These are phyloP conservation scores for Exserohilum turcica DNA, from an alignment of 2,329 filamentous ascomycete species.

Conservation along the genomic window DNA sequence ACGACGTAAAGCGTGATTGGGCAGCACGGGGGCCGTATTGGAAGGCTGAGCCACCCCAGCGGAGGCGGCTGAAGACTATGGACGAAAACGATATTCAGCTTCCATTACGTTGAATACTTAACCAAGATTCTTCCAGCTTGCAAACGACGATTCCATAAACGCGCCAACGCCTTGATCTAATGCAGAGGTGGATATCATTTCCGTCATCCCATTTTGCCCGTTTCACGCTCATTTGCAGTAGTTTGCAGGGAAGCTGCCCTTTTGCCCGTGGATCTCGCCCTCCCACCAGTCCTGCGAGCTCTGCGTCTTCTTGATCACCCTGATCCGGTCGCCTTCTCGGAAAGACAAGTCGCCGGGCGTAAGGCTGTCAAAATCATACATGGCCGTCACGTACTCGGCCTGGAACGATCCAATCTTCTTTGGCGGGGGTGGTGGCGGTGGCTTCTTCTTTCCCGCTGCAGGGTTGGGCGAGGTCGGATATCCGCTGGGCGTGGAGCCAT, in stretches of 20 bases:
- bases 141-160: neutral
- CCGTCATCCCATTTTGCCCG: neutral
- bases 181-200: slow-evolving; percentile 32
- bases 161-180: slow-evolving; percentile 24
- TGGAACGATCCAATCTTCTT: slow-evolving; percentile 61
- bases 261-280: slow-evolving; percentile 71
- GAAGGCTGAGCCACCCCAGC: neutral
- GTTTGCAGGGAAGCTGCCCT: slow-evolving; percentile 81
- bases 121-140: neutral
- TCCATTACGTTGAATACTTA: neutral
- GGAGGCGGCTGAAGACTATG: neutral
- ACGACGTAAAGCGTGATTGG: slow-evolving; percentile 4
- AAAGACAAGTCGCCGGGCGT: slow-evolving; percentile 73
- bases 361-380: slow-evolving; percentile 76
- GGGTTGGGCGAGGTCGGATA: slow-evolving; percentile 49
- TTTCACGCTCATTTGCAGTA: slow-evolving; percentile 63
- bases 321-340: slow-evolving; percentile 76
- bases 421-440: slow-evolving; percentile 71
- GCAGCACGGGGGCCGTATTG: neutral
- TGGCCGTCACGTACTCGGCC: slow-evolving; percentile 68
- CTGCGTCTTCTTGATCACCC: slow-evolving; percentile 76
- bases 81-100: neutral
- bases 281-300: slow-evolving; percentile 89
- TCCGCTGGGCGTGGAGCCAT: slow-evolving; percentile 23
- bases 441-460: slow-evolving; percentile 69